Base-by-base conservation (phyloP, 441 rosid genomes). In the Adansonia rubrostipa region DNA sequence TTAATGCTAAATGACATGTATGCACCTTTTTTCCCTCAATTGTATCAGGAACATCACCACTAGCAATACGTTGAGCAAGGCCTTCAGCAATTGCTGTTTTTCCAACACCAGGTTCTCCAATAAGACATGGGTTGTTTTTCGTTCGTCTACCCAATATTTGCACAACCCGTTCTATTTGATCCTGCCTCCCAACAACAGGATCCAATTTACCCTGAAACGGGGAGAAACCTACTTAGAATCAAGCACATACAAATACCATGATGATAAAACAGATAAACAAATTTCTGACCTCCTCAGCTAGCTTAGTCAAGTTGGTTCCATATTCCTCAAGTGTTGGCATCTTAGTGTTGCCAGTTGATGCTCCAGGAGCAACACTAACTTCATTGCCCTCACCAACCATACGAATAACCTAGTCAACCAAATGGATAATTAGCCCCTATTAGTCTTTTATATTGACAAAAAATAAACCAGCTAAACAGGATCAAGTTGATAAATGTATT, bases 51-150 rank as follows among this genome's bases (percentile, higher is more conserved):
- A 91, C 93, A 63, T 94, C 94, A 63, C 97, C 96, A 82, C 84
- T 88, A 19, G 98, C 89, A 82, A 96, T 96, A 17, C 92, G 90
- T 63, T 90, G 91, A 5, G 97, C 97, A 78, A 96, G 93, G 74
- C 97, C 98, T 88, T 96, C 98, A 0, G 98, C 98, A 84, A 96
- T 94, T 78, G 98, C 99, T 70, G 98, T 96, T 86, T 96, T 96
- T 71, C 99, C 99, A 73, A 96, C 99, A 67, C 99, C 98, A 90
- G 97, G 93, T 88, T 94, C 99, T 85, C 99, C 99, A 62, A 96
- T 95, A 82, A 96, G 98, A 85, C 97, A 92, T 0, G 99, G 99
- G 58, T 96, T 96, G 81, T 96, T 96, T 84, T 96, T 96, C 62
- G 96, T 89, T 82, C 97, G 84, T 75, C 98, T 91, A 71, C 95